Evolutionary conservation across 306 rosid genomes (phyloP).

Genomic region (Quercus ilex): DNA sequence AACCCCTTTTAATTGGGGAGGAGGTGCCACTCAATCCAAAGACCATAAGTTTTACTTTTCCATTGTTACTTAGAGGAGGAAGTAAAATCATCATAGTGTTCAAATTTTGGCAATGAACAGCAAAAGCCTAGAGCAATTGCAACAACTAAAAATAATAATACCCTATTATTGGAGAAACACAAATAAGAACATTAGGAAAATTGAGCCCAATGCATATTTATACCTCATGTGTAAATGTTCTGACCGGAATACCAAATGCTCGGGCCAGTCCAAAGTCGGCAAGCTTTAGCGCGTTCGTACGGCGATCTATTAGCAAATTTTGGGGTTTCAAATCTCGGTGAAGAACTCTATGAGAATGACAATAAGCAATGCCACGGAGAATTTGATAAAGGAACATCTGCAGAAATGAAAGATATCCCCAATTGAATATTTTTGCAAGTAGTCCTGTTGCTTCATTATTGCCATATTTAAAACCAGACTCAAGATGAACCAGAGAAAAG

Average conservation of each 20-base stretch:
- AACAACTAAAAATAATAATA: neutral
- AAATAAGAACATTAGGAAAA: slow-evolving; percentile 6
- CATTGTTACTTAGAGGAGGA: neutral
- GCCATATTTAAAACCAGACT: slow-evolving; percentile 4
- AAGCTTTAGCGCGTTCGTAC: slow-evolving; percentile 89
- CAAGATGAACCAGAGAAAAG: slow-evolving; percentile 9
- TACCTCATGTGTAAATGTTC: slow-evolving; percentile 99
- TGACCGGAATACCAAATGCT: slow-evolving; percentile 99
- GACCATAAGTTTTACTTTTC: neutral
- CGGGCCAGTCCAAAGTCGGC: slow-evolving; percentile 99
- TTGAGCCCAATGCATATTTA: slow-evolving; percentile 5
- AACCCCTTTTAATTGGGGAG: neutral
- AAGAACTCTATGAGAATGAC: slow-evolving; percentile 99
- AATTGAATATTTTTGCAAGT: slow-evolving; percentile 19
- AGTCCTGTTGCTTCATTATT: slow-evolving; percentile 13
- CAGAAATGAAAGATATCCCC: slow-evolving; percentile 32
- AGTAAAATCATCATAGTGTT: neutral
- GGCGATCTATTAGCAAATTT: slow-evolving; percentile 92
- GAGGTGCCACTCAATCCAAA: neutral
- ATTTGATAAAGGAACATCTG: slow-evolving; percentile 98
- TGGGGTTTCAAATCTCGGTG: slow-evolving; percentile 99
- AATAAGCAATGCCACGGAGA: slow-evolving; percentile 98
- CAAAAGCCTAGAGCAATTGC: neutral
- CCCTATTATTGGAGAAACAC: neutral
- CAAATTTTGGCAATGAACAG: neutral